Conservation (phyloP, 345 rosid genomes). For the Eucalyptus melliodora region DNA sequence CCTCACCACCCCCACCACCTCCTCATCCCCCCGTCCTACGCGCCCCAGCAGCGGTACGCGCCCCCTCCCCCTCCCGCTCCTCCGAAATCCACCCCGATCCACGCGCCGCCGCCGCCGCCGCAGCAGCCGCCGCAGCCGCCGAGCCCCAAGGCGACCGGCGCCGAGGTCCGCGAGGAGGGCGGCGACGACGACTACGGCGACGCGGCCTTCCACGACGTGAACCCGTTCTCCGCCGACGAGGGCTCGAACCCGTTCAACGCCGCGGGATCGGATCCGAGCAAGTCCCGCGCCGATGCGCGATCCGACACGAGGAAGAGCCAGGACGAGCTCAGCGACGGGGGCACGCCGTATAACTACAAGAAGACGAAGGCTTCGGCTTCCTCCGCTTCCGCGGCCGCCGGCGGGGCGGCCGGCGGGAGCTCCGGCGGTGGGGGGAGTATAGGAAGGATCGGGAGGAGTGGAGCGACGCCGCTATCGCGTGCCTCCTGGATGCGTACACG, state of each 20-base stretch:
- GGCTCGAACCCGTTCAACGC: conserved; percentile 17
- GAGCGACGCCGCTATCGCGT: conserved; percentile 79
- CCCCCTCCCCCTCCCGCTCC: neutral
- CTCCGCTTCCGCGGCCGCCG: conserved; percentile 10
- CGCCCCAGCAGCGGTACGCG: conserved; percentile 23
- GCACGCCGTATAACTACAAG: conserved; percentile 36
- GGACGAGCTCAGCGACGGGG: conserved; percentile 51
- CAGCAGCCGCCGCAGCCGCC: conserved; percentile 2
- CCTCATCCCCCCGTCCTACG: conserved; percentile 17
- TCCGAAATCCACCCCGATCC: conserved; percentile 23
- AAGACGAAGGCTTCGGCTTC: conserved; percentile 11
- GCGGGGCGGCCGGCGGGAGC: conserved; percentile 8
- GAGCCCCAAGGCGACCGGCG: conserved; percentile 4
- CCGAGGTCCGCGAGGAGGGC: conserved; percentile 27
- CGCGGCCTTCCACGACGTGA: conserved; percentile 41
- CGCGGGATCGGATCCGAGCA: conserved; percentile 1
- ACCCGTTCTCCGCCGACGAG: conserved; percentile 23
- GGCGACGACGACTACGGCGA: conserved; percentile 22
- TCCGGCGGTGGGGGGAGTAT: conserved; percentile 26
- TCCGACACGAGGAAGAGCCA: conserved; percentile 41
- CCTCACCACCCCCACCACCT: conserved; percentile 13
- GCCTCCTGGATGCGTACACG: conserved; percentile 68
- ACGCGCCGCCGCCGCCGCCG: conserved; percentile 9
- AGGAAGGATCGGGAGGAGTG: conserved; percentile 93
- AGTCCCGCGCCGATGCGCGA: conserved; percentile 17